A percentile compares a stretch with the other conserved stretches of the same genome.
Conservation (phyloP, 768 basidiomycete species). For the Austroboletus eburneus region DNA sequence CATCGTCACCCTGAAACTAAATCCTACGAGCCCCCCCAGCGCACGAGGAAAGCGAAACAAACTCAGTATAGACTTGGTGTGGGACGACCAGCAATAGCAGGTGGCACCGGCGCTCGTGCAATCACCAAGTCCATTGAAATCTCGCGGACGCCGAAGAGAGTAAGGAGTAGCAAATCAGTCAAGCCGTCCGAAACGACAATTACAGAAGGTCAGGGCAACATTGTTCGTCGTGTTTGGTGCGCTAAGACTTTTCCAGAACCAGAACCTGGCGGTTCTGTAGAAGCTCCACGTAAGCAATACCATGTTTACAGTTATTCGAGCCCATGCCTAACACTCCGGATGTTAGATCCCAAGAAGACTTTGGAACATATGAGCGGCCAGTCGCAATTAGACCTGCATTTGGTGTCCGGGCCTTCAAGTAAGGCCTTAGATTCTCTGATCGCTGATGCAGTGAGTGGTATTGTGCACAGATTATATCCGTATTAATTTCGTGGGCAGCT, state of each 20-base stretch:
- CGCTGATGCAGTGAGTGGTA: constrained; percentile 28
- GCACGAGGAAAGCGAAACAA: constrained; percentile 69
- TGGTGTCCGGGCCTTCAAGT: constrained; percentile 3
- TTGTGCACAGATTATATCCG: neutral
- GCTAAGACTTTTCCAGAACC: constrained; percentile 22
- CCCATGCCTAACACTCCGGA: neutral
- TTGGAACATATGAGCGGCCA: constrained; percentile 2
- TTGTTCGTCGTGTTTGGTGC: neutral
- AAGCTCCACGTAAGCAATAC: constrained; percentile 13
- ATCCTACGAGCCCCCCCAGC: constrained; percentile 23
- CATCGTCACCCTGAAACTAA: constrained; percentile 16
- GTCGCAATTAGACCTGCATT: constrained; percentile 2
- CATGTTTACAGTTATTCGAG: neutral
- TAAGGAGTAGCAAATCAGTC: constrained; percentile 46
- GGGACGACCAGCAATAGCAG: constrained; percentile 62
- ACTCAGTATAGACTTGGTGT: constrained; percentile 67
- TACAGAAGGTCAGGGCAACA: constrained; percentile 39
- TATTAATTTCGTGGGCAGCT: constrained; percentile 33
- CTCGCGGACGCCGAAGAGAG: constrained; percentile 43
- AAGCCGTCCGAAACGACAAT: constrained; percentile 57
- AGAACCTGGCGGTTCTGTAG: constrained; percentile 17
- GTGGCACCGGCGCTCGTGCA: constrained; percentile 61
- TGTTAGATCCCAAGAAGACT: constrained; percentile 7
- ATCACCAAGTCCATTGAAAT: constrained; percentile 56
- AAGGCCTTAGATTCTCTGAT: constrained; percentile 17